phyloP scores from a whole-genome alignment of 2,329 filamentous ascomycete genomes.

The Cercospora sp. region DNA sequence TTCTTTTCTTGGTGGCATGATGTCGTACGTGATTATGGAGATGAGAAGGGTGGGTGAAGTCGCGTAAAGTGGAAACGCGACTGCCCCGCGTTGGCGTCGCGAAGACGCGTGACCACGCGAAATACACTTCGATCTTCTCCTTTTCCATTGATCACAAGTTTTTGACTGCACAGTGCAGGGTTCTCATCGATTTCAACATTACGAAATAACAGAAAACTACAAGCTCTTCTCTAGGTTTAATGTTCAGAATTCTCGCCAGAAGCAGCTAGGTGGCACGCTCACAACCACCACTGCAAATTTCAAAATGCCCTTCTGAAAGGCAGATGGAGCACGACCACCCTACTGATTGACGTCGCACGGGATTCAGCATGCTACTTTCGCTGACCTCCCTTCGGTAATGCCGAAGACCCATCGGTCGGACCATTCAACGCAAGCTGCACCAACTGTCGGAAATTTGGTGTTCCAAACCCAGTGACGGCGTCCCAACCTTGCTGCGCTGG shows the following conservation, averaged over 20 bases:
- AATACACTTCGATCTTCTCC: too few relatives aligned
- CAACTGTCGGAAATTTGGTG: conserved; percentile 27
- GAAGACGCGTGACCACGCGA: not conserved
- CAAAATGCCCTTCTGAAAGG: not conserved
- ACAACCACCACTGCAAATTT: not conserved
- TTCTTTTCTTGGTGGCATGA: conserved; percentile 35
- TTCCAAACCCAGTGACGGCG: conserved; percentile 36
- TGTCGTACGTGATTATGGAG: not conserved
- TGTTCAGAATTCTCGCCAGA: not conserved
- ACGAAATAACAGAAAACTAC: not conserved
- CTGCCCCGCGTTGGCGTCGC: not conserved
- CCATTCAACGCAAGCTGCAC: not conserved
- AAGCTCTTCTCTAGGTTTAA: not conserved
- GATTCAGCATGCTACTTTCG: not conserved
- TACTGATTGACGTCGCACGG: not conserved
- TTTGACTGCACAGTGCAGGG: not conserved
- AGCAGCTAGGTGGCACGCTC: not conserved
- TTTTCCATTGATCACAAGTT: not conserved
- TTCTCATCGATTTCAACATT: not conserved
- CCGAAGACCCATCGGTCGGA: not conserved
- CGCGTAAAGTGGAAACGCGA: not conserved
- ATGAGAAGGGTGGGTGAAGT: not conserved
- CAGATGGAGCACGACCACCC: not conserved
- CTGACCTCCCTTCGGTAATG: not conserved
- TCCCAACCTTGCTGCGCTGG: conserved; percentile 37